Evolutionary conservation across 2,329 filamentous ascomycete genomes (phyloP), one percentile per base, ranked within the genome.

Genomic region (Zymoseptoria ardabiliae): DNA sequence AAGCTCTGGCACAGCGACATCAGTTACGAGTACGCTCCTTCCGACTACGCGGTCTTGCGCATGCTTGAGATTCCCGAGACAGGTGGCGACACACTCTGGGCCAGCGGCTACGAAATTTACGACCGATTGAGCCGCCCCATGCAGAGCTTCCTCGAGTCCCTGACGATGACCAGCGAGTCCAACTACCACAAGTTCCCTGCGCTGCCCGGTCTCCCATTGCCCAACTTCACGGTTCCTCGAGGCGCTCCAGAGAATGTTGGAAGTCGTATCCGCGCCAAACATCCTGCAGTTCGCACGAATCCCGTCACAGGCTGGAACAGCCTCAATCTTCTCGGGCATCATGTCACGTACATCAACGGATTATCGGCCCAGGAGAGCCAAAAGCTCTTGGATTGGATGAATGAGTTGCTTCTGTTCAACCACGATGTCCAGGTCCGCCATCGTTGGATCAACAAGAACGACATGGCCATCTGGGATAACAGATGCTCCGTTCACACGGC

Each of bases 361-460:
- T 73, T 84, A 22, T 77, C 61, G 10, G 56, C 65, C 21, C 55
- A 55, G 5, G 67, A 70, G 60, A 68, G 66, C 49, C 60, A 68
- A 17, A 23, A 23, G 22, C 57, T 64, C n/a, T 53, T 69, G 28
- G 63, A 66, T n/a, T 57, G 62, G 17, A 68, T 70, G 57, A 52
- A 63, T 17, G 59, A 67, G 49, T 41, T 68, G n/a, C 64, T 85
- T 6, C 72, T 79, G 2, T 81, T 81, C 1, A 83, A 79, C 6
- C 86, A 87, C 50, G 88, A 91, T 71, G 78, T 87, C 60, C 87
- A 90, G 66, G 86, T 83, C 5, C 80, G 87, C 19, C 84, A 87
- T 68, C 79, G 82, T 64, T 88, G 86, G 85, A 23, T 23, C 22
- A 77, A 79, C 50, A 80, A 83, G 54, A 80, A 82, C 50, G 86